Evolutionary conservation across 177 flowering plant species (phyloP).

Genomic region (Vitis hybrid): DNA sequence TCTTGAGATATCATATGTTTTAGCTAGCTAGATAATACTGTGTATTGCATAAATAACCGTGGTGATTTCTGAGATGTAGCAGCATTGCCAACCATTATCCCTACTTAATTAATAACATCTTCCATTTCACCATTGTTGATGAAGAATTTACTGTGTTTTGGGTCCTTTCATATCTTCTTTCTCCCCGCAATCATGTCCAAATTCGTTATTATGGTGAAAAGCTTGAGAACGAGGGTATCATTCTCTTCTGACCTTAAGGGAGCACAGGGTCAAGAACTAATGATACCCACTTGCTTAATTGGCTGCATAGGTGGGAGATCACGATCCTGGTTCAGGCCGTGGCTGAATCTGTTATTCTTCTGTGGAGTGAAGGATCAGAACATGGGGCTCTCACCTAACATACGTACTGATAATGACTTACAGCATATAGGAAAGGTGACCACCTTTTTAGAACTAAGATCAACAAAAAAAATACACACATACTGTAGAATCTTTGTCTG

Average conservation of each 20-base stretch:
- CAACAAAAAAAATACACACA: background rate
- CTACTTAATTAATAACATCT: conserved; percentile 23
- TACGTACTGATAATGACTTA: conserved; percentile 1
- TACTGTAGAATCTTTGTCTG: background rate
- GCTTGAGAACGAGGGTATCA: conserved; percentile 2
- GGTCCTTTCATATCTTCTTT: conserved; percentile 6
- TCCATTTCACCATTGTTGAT: conserved; percentile 8
- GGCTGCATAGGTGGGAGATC: background rate
- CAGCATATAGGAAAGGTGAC: background rate
- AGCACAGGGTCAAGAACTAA: conserved; percentile 1
- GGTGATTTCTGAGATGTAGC: conserved; percentile 17
- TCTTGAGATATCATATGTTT: background rate
- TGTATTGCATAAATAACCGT: conserved; percentile 1
- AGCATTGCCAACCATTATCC: conserved; percentile 28
- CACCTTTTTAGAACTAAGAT: conserved; percentile 5
- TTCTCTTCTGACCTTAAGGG: no score
- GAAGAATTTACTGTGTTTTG: background rate
- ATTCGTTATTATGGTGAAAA: conserved; percentile 16
- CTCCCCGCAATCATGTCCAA: conserved; percentile 14
- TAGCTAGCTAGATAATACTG: background rate
- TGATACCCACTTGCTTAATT: background rate
- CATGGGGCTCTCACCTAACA: conserved; percentile 12
- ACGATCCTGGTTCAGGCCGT: background rate
- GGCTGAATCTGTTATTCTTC: conserved; percentile 11
- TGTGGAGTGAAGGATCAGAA: conserved; percentile 12